Evolutionary conservation across 805 yeast genomes (phyloP), one percentile per base, ranked within the genome.

Genomic region (Kockiozyma suomiensis): DNA sequence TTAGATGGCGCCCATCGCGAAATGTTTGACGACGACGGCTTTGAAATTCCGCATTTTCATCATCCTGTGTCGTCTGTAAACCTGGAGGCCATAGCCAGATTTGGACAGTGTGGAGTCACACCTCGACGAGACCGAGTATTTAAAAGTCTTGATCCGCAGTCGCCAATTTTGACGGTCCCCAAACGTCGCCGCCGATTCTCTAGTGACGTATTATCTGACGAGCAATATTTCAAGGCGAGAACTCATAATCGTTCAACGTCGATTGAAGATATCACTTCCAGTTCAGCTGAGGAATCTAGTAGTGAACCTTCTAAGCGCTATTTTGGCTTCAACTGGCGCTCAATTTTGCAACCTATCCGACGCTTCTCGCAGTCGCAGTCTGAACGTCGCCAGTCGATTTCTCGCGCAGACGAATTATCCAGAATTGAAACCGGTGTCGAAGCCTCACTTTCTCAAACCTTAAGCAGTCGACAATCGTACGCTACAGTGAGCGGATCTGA

Each of bases 61-160:
- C 65, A 61, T 25, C 61, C 62, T 10, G 65, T 54, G 4, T 54
- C 65, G 35, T 54, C 62, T 4, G 54, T 61, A 15, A 61, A 61
- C 33, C 50, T 61, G n/a, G 65, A 61, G 35, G 37, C 28, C 17
- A 50, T 61, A 10, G 50, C 25, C 8, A 30, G 32, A 5, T 61
- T 58, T 21, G 59, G 60, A 4, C 45, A 47, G 30, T 23, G 25
- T 12, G 65, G 64, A 30, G 54, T 56, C 6, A 37, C 52, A 1
- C 30, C 26, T 12, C 42, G 62, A 17, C 33, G 49, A 13, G 21
- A 25, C 21, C 10, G 26, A n/a, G 41, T 25, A 1, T 55, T 55
- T 38, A 25, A 53, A n/a, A 53, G 45, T 42, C 1, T 23, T 21
- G 33, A 2, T 10, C 13, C 10, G 17, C 30, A 25, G 17, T 8